These are phyloP conservation scores for Dendrothele bispora DNA, from an alignment of 768 basidiomycete genomes.

Conservation along the genomic window DNA sequence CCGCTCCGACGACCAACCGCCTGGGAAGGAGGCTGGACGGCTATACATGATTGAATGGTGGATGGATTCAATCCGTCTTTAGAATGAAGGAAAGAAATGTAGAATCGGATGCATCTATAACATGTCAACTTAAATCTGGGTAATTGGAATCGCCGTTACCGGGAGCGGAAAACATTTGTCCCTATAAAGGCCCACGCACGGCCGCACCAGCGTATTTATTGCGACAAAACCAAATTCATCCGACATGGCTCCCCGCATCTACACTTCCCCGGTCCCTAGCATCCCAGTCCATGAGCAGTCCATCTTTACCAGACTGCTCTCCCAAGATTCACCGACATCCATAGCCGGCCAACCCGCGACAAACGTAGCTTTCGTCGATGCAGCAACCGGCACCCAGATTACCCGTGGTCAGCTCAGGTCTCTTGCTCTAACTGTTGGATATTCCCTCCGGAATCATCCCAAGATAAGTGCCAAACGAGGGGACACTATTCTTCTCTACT, in stretches of 20 bases:
- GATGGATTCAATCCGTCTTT: too few relatives aligned
- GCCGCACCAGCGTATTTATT: too few relatives aligned
- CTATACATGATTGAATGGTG: too few relatives aligned
- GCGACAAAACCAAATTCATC: too few relatives aligned
- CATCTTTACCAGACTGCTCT: conserved; percentile 29
- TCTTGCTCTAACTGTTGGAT: conserved; percentile 44
- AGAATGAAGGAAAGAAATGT: too few relatives aligned
- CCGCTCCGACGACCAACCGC: too few relatives aligned
- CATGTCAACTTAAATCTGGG: too few relatives aligned
- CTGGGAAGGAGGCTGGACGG: too few relatives aligned
- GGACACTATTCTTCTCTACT: conserved; percentile 50
- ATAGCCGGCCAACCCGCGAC: conserved; percentile 35
- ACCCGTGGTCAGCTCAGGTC: conserved; percentile 44
- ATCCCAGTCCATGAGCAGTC: conserved; percentile 25
- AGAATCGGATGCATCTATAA: too few relatives aligned
- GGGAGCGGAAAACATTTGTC: too few relatives aligned
- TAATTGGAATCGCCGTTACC: too few relatives aligned
- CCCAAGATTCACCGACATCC: conserved; percentile 19
- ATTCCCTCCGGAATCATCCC: conserved; percentile 40
- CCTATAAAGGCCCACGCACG: too few relatives aligned
- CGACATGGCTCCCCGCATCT: conserved; percentile 22
- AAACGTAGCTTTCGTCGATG: conserved; percentile 54
- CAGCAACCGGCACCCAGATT: conserved; percentile 43
- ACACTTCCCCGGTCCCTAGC: conserved; percentile 25
- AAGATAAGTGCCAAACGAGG: conserved; percentile 29